Evolutionary conservation across 176 grass and related monocot genomes (phyloP), one percentile per base, ranked within the genome.

Genomic region (Avena insularis): DNA sequence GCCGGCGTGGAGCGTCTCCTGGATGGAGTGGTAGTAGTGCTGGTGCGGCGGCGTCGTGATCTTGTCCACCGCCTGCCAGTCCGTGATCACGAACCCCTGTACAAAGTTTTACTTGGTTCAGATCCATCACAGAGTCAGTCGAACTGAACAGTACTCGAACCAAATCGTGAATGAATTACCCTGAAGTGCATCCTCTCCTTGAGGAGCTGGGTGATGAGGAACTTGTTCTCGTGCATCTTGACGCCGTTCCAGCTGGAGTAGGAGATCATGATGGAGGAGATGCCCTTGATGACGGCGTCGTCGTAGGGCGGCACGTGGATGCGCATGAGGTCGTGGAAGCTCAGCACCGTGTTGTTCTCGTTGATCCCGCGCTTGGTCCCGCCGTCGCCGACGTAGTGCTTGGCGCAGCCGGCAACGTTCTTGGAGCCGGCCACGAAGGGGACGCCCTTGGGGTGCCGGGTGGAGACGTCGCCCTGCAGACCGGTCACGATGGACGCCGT

Each of bases 241-340:
- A 93, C 33, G 6, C 95, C 95, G 79, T 97, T 97, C 91, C 89
- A 93, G 66, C 91, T 95, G 29, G 95, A 97, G 85, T 91, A 97
- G 46, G 92, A 97, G 73, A 93, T 90, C 95, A 97, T 97, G 46
- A 97, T 45, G 15, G 91, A 87, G 13, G 95, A 79, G 23, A 97
- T 62, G 23, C 95, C 95, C 90, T 91, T 92, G 81, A 81, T 88
- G 51, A 97, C 85, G 47, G 95, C 89, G 75, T 85, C 83, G 73
- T 95, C 92, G 76, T 91, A 97, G 68, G 95, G 92, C 63, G 91
- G 84, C 95, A 97, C 93, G 80, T 97, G 95, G 72, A 93, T 97
- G 4, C 91, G 90, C 83, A 94, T 92, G 40, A 97, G 91, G 59
- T 86, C 92, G 75, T 86, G 87, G 54, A 88, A 88, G 88, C 64